These are phyloP conservation scores for Microbotryum intermedium DNA, from an alignment of 1,284 basidiomycete genomes.

Conservation along the genomic window DNA sequence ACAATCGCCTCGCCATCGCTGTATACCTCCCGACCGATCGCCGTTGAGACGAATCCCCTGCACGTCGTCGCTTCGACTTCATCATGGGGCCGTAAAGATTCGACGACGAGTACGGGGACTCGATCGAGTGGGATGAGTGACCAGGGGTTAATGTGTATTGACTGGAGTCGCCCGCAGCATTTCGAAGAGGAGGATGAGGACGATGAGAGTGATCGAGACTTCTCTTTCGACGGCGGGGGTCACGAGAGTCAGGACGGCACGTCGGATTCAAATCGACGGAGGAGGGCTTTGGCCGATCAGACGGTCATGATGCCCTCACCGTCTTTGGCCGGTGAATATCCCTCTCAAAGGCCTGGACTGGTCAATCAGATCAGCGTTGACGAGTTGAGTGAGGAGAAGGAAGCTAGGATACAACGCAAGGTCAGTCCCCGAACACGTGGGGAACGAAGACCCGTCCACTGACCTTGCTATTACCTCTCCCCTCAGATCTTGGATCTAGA, in stretches of 20 bases:
- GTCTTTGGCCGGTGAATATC: too few relatives aligned
- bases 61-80: background rate
- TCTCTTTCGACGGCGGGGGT: too few relatives aligned
- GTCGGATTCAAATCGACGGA: background rate
- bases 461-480: background rate
- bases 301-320: too few relatives aligned
- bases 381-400: slow-evolving; percentile 6
- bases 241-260: background rate
- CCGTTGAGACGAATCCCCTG: background rate
- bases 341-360: background rate
- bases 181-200: background rate
- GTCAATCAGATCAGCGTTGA: slow-evolving; percentile 1
- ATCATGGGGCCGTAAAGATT: background rate
- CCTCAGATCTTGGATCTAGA: slow-evolving; percentile 41
- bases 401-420: slow-evolving; percentile 14
- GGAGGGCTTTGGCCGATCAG: background rate
- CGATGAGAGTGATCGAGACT: too few relatives aligned
- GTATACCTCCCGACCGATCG: background rate
- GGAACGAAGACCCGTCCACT: background rate
- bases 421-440: background rate
- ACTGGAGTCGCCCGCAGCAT: background rate
- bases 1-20: background rate
- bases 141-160: background rate
- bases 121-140: background rate
- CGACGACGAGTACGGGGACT: background rate